Evolutionary conservation across 1,139 yeast species (phyloP), one percentile per base, ranked within the genome.

Genomic region (Candida labiduridarum): DNA sequence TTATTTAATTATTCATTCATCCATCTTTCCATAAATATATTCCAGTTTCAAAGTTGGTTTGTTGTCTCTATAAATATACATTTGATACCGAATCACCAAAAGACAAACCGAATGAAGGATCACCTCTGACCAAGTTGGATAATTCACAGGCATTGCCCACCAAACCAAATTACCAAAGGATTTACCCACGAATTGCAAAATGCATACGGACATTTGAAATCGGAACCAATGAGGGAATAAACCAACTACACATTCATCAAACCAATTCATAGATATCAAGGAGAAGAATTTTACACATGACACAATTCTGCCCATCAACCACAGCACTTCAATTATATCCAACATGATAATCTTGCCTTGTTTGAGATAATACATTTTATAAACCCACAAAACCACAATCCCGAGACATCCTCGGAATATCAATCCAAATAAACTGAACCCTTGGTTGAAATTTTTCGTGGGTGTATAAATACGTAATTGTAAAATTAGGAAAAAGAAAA

Each of bases 251-350:
- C 55, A 52, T 39, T 53, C 52, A 22, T 56, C 59, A 27, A 64
- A 59, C 66, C 66, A 67, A 47, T 69, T 69, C 59, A 69, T 59
- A 38, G 60, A 52, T 5, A 67, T 45, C 46, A 72, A 76, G 1
- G 79, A 77, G 2, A 61, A 16, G 9, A 59, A 53, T 43, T 58
- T 57, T 8, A 63, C 29, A 9, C 57, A 27, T 15, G 51, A 54
- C 0, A 59, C 31, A 14, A 59, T 33, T 40, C 62, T 62, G n/a
- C 60, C 53, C 0, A 60, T 39, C 2, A 66, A 44, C 76, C 76
- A 72, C 1, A 67, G 7, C 34, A 50, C 61, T 38, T 70, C 75
- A 2, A 66, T 54, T 7, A 63, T 16, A 51, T 74, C 78, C 10
- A 73, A 54, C 8, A 52, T 39, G 10, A 52, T 49, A 10, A 61